Conservation (phyloP, 192 early-diverging fungal genomes). For the Backusella australiensis region DNA sequence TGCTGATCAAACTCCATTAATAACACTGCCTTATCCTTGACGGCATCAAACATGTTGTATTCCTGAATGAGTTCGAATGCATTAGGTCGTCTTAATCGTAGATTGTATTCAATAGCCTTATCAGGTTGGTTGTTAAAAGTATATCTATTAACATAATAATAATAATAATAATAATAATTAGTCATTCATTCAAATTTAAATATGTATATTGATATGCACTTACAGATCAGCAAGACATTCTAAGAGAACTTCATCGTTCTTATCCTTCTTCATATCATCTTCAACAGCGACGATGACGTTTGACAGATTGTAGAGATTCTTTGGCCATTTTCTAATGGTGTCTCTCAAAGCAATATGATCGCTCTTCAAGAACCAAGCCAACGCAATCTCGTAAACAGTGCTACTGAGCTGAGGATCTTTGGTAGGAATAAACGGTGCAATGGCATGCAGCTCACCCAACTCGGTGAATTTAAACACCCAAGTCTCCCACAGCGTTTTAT, state of each 20-base stretch:
- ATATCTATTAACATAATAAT: slow-evolving; percentile 52
- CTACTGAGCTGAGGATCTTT: slow-evolving; percentile 68
- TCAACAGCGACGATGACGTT: slow-evolving; percentile 79
- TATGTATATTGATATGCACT: slow-evolving; percentile 18
- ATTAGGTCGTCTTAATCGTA: slow-evolving; percentile 66
- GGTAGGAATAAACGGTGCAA: slow-evolving; percentile 78
- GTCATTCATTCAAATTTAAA: not conserved
- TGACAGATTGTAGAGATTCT: slow-evolving; percentile 69
- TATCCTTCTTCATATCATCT: slow-evolving; percentile 56
- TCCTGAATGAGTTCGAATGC: slow-evolving; percentile 74
- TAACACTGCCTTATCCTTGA: slow-evolving; percentile 77
- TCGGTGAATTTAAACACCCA: slow-evolving; percentile 93
- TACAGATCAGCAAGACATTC: slow-evolving; percentile 77
- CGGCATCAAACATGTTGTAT: slow-evolving; percentile 78
- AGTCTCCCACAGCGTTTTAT: slow-evolving; percentile 81
- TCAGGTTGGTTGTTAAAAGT: slow-evolving; percentile 69
- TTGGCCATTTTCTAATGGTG: slow-evolving; percentile 78
- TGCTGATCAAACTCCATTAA: slow-evolving; percentile 84
- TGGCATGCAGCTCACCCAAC: slow-evolving; percentile 65
- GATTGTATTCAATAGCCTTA: slow-evolving; percentile 76
- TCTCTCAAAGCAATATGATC: slow-evolving; percentile 56
- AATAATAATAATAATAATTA: not conserved
- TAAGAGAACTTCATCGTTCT: slow-evolving; percentile 58
- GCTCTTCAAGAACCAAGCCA: slow-evolving; percentile 64
- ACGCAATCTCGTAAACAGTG: slow-evolving; percentile 86